Base-by-base conservation (phyloP, 331 rosid species). In the Spiraea crenata region DNA sequence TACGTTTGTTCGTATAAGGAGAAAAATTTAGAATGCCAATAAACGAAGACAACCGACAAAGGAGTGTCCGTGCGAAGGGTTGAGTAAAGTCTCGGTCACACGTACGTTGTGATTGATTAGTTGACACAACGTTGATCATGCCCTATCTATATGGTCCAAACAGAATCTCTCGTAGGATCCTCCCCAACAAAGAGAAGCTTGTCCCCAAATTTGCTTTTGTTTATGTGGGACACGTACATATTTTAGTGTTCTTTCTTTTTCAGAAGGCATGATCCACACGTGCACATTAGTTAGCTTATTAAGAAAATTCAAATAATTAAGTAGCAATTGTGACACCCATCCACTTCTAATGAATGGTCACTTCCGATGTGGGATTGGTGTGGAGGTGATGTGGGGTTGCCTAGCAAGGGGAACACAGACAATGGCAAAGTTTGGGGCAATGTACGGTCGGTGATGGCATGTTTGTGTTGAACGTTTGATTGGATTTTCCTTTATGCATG, bases 71-170 rank as follows among this genome's bases (percentile, higher is more conserved):
- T 10, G 46, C 42, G 37, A 63, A 16, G 25, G 5, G 34, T 20
- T 60, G 57, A 31, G 68, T 45, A 48, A 48, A 47, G 76, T 72
- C 76, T 60, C 48, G n/a, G 31, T 25, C 31, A 25, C 31, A 25
- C 31, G 31, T 25, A 25, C 31, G 31, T 25, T 25, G 31, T 25
- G 31, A 25, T 25, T 25, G 46, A 31, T 19, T 9, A 63, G 19
- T 31, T 47, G 57, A 73, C 69, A 63, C 52, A 63, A 15, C 44
- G 35, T 31, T 34, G 42, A 47, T 34, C 50, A 37, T 45, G 40
- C 41, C 7, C 71, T 74, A 71, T 71, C 64, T 40, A 39, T 25
- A 12, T 11, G 39, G 25, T 16, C 80, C 75, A 69, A 61, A 70
- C 59, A 46, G 12, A 63, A 47, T 63, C 17, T 14, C 20, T 2